phyloP scores from a whole-genome alignment of 2,329 filamentous ascomycete species.

The Fusarium mangiferae region DNA sequence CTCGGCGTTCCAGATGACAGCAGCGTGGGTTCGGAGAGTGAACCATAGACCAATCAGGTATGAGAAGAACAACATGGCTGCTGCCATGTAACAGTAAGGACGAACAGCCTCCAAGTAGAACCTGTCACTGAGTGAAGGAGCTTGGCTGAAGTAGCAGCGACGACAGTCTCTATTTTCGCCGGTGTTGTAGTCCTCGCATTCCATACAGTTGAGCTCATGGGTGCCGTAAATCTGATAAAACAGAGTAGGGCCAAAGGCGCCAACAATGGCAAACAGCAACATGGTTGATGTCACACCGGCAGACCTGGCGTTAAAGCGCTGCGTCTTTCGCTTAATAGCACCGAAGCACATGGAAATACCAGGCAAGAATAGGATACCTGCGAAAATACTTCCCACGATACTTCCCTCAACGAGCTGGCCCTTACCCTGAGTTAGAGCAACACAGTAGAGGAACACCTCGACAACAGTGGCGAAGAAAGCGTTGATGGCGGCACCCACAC shows the following conservation, averaged over 20 bases:
- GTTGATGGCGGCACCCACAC: slow-evolving; percentile 94
- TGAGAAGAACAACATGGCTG: slow-evolving; percentile 85
- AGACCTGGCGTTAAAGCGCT: slow-evolving; percentile 96
- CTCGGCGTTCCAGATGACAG: slow-evolving; percentile 95
- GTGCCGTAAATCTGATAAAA: slow-evolving; percentile 99
- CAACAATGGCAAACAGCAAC: slow-evolving; percentile 95
- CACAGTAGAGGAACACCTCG: slow-evolving; percentile 96
- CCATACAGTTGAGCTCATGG: slow-evolving; percentile 89
- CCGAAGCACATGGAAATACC: slow-evolving; percentile 99
- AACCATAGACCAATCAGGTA: slow-evolving; percentile 96
- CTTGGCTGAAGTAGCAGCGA: slow-evolving; percentile 93
- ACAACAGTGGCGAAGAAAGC: slow-evolving; percentile 98
- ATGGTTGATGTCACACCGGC: slow-evolving; percentile 98
- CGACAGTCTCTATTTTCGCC: slow-evolving; percentile 77
- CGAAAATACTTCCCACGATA: slow-evolving; percentile 97
- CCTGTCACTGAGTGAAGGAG: slow-evolving; percentile 81
- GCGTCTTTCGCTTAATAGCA: slow-evolving; percentile 96
- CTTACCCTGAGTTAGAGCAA: slow-evolving; percentile 92
- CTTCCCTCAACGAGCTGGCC: slow-evolving; percentile 93
- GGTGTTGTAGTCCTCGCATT: slow-evolving; percentile 61
- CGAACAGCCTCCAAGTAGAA: slow-evolving; percentile 93
- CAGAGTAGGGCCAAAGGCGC: slow-evolving; percentile 91
- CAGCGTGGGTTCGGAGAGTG: slow-evolving; percentile 93
- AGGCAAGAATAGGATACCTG: slow-evolving; percentile 92
- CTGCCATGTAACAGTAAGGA: slow-evolving; percentile 92